Evolutionary conservation across 2,329 filamentous ascomycete genomes (phyloP).

Genomic region (Keithomyces neogunnii): DNA sequence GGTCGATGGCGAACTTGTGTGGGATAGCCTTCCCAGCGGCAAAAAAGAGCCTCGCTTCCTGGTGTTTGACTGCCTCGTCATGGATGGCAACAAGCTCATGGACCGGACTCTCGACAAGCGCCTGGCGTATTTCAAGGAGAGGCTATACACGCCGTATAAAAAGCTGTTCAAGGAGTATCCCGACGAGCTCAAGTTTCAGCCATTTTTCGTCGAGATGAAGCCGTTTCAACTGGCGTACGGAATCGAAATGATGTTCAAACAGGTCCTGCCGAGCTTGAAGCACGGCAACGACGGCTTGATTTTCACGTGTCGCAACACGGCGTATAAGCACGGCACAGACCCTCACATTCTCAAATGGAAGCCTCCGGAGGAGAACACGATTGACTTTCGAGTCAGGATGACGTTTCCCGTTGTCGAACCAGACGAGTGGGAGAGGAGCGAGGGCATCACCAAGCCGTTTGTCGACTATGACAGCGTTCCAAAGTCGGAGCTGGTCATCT

Average conservation of each 20-base stretch:
- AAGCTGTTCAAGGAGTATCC: constrained; percentile 57
- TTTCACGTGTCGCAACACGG: constrained; percentile 85
- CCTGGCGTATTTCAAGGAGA: constrained; percentile 74
- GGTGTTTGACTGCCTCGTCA: constrained; percentile 85
- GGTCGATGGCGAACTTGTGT: constrained; percentile 87
- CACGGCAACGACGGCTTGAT: constrained; percentile 97
- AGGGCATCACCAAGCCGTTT: constrained; percentile 54
- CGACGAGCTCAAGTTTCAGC: constrained; percentile 59
- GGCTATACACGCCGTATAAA: constrained; percentile 64
- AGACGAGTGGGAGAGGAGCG: constrained; percentile 57
- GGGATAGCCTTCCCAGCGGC: constrained; percentile 66
- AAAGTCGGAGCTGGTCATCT: constrained; percentile 62
- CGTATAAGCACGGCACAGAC: constrained; percentile 87
- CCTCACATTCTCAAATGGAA: constrained; percentile 97
- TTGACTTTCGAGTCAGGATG: constrained; percentile 80
- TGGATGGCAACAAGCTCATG: constrained; percentile 70
- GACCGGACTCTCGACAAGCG: constrained; percentile 79
- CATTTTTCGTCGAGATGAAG: constrained; percentile 82
- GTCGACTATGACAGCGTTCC: constrained; percentile 76
- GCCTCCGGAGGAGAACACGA: constrained; percentile 85
- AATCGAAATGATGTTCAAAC: constrained; percentile 83
- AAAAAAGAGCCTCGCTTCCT: constrained; percentile 68
- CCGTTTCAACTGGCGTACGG: constrained; percentile 83
- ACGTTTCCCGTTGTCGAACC: constrained; percentile 66
- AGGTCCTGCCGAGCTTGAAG: constrained; percentile 72